Conservation (phyloP, 768 basidiomycete genomes). For the Lactarius akahatsu region DNA sequence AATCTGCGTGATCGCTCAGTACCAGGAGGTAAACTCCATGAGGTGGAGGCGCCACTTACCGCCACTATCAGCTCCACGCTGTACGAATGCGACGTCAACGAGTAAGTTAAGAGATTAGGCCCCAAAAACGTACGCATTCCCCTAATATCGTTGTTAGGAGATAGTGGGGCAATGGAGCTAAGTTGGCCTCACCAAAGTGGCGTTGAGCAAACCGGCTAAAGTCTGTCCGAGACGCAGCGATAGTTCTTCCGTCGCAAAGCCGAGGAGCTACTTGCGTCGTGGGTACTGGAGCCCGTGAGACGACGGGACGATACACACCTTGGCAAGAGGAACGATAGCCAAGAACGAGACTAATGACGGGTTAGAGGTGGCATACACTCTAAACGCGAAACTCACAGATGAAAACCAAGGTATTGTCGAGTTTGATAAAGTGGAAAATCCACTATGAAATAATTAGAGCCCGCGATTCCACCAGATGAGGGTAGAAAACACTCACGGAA, state of each 20-base stretch:
- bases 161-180: not conserved
- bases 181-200: slow-evolving; percentile 58
- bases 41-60: slow-evolving; percentile 32
- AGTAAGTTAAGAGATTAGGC: not conserved
- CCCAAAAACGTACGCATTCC: slow-evolving; percentile 33
- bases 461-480: slow-evolving; percentile 11
- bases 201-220: slow-evolving; percentile 80
- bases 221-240: slow-evolving; percentile 82
- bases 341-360: slow-evolving; percentile 61
- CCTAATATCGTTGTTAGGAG: slow-evolving; percentile 25
- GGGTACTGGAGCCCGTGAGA: not conserved
- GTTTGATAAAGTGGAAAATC: slow-evolving; percentile 63
- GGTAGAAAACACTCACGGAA: slow-evolving; percentile 45
- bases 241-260: slow-evolving; percentile 84
- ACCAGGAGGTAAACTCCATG: not conserved
- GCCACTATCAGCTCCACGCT: slow-evolving; percentile 47
- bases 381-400: slow-evolving; percentile 52
- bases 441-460: slow-evolving; percentile 49
- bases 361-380: not conserved
- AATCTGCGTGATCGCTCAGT: slow-evolving; percentile 38
- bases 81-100: slow-evolving; percentile 2
- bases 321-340: slow-evolving; percentile 82
- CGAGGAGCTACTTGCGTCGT: slow-evolving; percentile 53
- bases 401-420: slow-evolving; percentile 62
- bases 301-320: slow-evolving; percentile 42